Evolutionary conservation across 2,329 filamentous ascomycete genomes (phyloP).

Genomic region (Lachnellula subtilissima): DNA sequence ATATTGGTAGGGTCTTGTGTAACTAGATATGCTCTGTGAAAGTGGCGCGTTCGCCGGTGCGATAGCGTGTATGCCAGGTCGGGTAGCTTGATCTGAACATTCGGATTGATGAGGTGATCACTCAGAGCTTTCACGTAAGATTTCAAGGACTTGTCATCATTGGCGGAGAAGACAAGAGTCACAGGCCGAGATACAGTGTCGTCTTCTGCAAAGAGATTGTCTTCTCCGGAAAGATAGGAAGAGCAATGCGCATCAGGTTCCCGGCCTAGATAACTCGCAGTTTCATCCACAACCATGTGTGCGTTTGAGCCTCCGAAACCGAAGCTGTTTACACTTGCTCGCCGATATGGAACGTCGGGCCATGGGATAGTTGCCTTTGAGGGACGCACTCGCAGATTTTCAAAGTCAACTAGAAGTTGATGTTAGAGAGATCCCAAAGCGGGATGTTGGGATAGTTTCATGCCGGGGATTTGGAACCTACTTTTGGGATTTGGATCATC

Average conservation of each 20-base stretch:
- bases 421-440: too few species aligned
- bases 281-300: slow-evolving; percentile 24
- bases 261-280: neutral
- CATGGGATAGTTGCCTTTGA: slow-evolving; percentile 7
- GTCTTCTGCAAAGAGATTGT: slow-evolving; percentile 6
- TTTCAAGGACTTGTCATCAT: slow-evolving; percentile 23
- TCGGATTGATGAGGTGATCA: slow-evolving; percentile 19
- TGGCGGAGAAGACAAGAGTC: slow-evolving; percentile 23
- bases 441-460: too few species aligned
- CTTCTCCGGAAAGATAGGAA: slow-evolving; percentile 3
- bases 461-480: slow-evolving; percentile 18
- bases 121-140: slow-evolving; percentile 17
- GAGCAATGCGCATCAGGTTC: slow-evolving; percentile 1
- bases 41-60: slow-evolving; percentile 14
- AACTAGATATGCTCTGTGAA: slow-evolving; percentile 19
- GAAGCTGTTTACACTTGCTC: slow-evolving; percentile 36
- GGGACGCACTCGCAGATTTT: slow-evolving; percentile 13
- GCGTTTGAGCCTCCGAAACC: slow-evolving; percentile 29
- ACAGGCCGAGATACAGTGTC: neutral
- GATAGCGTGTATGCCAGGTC: slow-evolving; percentile 27
- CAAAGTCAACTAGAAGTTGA: slow-evolving; percentile 11
- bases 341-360: slow-evolving; percentile 35
- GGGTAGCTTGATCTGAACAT: slow-evolving; percentile 8
- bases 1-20: slow-evolving; percentile 3
- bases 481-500: neutral